phyloP scores from a whole-genome alignment of 345 rosid genomes.

The Ceriops zippeliana region DNA sequence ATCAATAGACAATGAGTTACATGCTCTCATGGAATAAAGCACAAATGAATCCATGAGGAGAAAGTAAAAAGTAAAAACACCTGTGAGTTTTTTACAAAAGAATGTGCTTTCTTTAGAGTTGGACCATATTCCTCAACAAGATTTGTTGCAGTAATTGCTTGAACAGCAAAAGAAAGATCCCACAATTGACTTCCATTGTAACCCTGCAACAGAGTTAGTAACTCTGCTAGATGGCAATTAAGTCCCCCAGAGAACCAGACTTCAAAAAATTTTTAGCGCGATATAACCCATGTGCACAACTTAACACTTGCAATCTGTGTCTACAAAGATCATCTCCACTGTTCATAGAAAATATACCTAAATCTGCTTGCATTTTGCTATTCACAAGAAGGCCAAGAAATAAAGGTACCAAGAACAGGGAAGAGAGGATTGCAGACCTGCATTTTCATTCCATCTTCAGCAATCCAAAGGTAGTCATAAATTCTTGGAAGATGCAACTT shows the following conservation, averaged over 20 bases:
- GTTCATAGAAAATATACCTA: no score
- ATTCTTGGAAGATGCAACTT: conserved; percentile 86
- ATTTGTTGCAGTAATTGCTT: conserved; percentile 76
- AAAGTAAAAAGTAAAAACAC: conserved; percentile 31
- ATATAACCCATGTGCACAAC: background rate
- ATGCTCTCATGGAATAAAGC: background rate
- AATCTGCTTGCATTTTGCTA: no score
- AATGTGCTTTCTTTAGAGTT: conserved; percentile 65
- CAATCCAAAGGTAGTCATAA: conserved; percentile 84
- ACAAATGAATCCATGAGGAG: background rate
- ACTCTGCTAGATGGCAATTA: conserved; percentile 12
- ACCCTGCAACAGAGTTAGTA: conserved; percentile 51
- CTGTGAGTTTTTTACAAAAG: conserved; percentile 68
- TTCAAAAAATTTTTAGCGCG: background rate
- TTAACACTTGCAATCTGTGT: background rate
- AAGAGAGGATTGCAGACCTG: conserved; percentile 45
- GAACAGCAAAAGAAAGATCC: conserved; percentile 85
- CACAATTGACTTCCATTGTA: conserved; percentile 96
- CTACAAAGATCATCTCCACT: no score
- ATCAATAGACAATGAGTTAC: background rate
- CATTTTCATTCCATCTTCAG: conserved; percentile 99
- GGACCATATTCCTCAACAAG: conserved; percentile 66
- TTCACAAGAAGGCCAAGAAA: no score
- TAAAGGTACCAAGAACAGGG: background rate
- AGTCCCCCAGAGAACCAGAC: conserved; percentile 7